Base-by-base conservation (phyloP, 73 alveolate species). In the Blepharisma japonicum region DNA sequence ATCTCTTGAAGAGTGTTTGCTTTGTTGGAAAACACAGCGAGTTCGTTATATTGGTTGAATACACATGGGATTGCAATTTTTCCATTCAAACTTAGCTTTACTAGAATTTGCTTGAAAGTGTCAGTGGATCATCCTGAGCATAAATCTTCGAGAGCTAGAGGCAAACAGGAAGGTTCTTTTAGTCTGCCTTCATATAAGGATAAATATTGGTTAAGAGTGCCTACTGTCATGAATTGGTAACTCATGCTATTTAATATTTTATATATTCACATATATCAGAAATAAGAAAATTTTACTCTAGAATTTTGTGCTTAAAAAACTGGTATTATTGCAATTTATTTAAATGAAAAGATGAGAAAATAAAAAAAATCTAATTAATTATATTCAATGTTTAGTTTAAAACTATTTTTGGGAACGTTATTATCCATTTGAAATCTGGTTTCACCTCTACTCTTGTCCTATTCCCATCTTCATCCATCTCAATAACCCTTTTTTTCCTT, bases 101-200 rank as follows among this genome's bases (percentile, higher is more conserved):
- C 14, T 9, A 70, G 5, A 45, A 70, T 45, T 45, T 70, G 66
- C 4, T 47, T 9, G 27, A 70, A 70, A 2, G 80, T 14, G 56
- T 70, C 80, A 39, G 42, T 70, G 11, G 80, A 18, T 45, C 80
- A 45, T 7, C 80, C 80, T 70, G 68, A 72, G n/a, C 66, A 70
- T 9, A 70, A 7, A n/a, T 70, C 80, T 70, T 70, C 80, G 2
- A 70, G 20, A 25, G 71, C 11, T 81, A 70, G 11, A 70, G 80
- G 80, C 14, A 70, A 54, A 47, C 80, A 70, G 11, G 80, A 70
- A n/a, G 80, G 80, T 4, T 9, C 61, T 47, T 70, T 70, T 70
- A 70, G 23, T 27, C 20, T 25, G 21, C 32, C 14, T 70, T 70
- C 66, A 45, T 38, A 70, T 70, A 14, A 11, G 6, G 61, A n/a